A percentile compares a stretch with the other conserved stretches of the same genome.
Conservation (phyloP, 768 basidiomycete species). For the Megacollybia marginata region DNA sequence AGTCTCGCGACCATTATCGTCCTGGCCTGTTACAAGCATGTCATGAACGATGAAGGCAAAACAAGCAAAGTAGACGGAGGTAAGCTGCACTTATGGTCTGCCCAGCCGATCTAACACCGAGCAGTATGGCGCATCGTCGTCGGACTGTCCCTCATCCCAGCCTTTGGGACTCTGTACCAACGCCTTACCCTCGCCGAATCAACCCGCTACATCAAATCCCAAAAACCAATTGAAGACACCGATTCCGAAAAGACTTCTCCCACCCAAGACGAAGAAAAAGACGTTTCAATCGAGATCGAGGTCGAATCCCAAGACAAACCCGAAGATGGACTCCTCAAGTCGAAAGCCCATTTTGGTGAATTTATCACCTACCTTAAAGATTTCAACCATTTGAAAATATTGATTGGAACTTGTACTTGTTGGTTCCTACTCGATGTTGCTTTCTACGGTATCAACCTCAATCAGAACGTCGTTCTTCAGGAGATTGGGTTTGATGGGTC, state of each 20-base stretch:
- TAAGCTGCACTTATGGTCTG: constrained; percentile 19
- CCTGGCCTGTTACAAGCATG: constrained; percentile 52
- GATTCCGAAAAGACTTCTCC: not conserved
- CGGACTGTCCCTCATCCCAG: constrained; percentile 70
- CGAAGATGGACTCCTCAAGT: constrained; percentile 1
- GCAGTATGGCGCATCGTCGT: constrained; percentile 67
- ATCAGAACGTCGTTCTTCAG: constrained; percentile 78
- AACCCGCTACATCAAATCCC: constrained; percentile 41
- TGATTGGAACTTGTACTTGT: constrained; percentile 59
- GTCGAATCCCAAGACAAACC: not conserved
- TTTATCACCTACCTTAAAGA: constrained; percentile 63
- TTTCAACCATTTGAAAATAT: constrained; percentile 60
- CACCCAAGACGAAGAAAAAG: constrained; percentile 1
- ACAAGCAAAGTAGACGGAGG: too few relatives aligned
- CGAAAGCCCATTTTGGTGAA: constrained; percentile 27
- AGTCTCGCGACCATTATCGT: constrained; percentile 57
- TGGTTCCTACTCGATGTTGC: constrained; percentile 79
- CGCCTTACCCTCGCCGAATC: constrained; percentile 70
- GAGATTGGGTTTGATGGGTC: too few relatives aligned
- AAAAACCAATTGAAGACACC: constrained; percentile 15
- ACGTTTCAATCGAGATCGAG: constrained; percentile 12
- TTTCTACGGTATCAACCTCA: constrained; percentile 71
- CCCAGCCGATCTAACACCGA: constrained; percentile 1
- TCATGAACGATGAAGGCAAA: too few relatives aligned
- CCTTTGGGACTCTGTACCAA: constrained; percentile 68